phyloP scores from a whole-genome alignment of 768 basidiomycete genomes.

The Tricholoma sp. region DNA sequence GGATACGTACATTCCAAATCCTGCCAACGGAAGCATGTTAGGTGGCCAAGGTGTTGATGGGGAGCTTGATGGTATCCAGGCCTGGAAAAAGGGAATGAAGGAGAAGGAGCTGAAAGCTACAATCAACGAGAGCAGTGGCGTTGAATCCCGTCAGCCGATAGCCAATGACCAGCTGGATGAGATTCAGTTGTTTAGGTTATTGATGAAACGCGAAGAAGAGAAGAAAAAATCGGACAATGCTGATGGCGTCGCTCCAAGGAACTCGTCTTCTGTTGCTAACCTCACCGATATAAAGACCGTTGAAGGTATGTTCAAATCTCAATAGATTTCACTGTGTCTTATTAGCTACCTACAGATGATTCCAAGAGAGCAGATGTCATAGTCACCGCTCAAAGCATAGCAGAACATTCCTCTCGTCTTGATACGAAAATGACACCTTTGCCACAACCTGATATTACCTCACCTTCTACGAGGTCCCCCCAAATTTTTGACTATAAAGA shows the following conservation, averaged over 20 bases:
- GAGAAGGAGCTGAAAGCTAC: constrained; percentile 55
- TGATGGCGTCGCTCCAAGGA: constrained; percentile 3
- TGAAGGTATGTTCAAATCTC: neutral
- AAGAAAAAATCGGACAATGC: constrained; percentile 31
- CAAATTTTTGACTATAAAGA: neutral
- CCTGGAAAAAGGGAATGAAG: constrained; percentile 82
- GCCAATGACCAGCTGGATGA: constrained; percentile 53
- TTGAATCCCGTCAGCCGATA: neutral
- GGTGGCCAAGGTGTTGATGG: constrained; percentile 57
- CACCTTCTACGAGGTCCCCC: neutral
- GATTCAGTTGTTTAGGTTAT: constrained; percentile 75
- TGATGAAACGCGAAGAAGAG: constrained; percentile 77
- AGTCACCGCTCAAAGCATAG: neutral
- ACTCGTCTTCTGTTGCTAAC: neutral
- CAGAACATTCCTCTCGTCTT: neutral
- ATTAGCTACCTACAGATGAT: neutral
- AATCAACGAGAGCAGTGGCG: neutral
- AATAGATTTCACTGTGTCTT: neutral
- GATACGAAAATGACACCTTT: neutral
- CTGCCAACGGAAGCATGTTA: constrained; percentile 52
- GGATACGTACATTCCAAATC: constrained; percentile 76
- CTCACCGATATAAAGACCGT: neutral
- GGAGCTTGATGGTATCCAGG: constrained; percentile 79
- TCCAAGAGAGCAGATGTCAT: neutral
- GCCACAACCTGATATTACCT: constrained; percentile 8